Conservation (phyloP, 2,329 filamentous ascomycete genomes). For the Calcarisporium arbuscula region DNA sequence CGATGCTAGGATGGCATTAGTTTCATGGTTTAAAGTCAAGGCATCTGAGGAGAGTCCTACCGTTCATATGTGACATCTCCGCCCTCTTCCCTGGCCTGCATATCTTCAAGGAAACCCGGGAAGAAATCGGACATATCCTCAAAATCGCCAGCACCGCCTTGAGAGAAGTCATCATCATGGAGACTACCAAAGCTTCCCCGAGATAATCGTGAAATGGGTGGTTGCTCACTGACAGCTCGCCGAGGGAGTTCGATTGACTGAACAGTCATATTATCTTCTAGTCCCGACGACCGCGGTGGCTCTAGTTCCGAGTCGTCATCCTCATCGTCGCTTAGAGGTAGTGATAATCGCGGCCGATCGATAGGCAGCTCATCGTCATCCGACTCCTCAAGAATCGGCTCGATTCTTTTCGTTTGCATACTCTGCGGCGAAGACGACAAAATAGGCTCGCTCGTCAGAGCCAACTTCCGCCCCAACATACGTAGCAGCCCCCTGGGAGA, state of each 20-base stretch:
- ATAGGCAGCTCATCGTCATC: slow-evolving; percentile 46
- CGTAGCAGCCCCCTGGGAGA: slow-evolving; percentile 48
- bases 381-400: slow-evolving; percentile 33
- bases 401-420: slow-evolving; percentile 20
- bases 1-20: slow-evolving; percentile 26
- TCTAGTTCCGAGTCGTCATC: slow-evolving; percentile 46
- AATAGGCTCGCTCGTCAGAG: slow-evolving; percentile 39
- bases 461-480: slow-evolving; percentile 48
- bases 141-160: slow-evolving; percentile 31
- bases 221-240: slow-evolving; percentile 41
- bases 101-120: slow-evolving; percentile 38
- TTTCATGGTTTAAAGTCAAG: slow-evolving; percentile 7
- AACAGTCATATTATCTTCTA: slow-evolving; percentile 54
- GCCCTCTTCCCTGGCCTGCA: slow-evolving; percentile 30
- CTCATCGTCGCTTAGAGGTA: slow-evolving; percentile 44
- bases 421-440: slow-evolving; percentile 35
- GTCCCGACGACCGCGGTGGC: slow-evolving; percentile 45
- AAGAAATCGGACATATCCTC: slow-evolving; percentile 47
- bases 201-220: slow-evolving; percentile 37
- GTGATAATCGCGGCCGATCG: slow-evolving; percentile 47
- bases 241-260: slow-evolving; percentile 56
- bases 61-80: slow-evolving; percentile 38
- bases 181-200: slow-evolving; percentile 48
- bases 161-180: slow-evolving; percentile 47
- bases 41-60: slow-evolving; percentile 19